These are phyloP conservation scores for Geopyxis carbonaria DNA, from an alignment of 495 filamentous ascomycete genomes.

Conservation along the genomic window DNA sequence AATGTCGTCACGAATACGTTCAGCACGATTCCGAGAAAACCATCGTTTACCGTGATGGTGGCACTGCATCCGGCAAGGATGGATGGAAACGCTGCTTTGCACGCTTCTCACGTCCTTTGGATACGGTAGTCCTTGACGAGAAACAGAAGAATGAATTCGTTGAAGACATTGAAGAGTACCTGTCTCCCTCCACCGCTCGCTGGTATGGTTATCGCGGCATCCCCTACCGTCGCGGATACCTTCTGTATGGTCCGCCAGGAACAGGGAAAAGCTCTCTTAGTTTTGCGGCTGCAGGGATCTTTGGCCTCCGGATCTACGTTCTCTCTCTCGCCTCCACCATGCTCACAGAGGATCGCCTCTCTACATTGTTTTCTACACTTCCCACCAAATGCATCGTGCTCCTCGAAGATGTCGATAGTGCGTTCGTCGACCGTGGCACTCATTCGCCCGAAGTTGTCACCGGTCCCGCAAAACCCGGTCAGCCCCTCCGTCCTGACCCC, in stretches of 20 bases:
- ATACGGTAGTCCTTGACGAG: conserved; percentile 67
- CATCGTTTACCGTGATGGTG: too few species aligned
- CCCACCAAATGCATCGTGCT: conserved; percentile 53
- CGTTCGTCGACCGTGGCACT: neutral
- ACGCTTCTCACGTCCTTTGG: conserved; percentile 57
- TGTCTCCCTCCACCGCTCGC: conserved; percentile 50
- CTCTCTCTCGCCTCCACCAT: conserved; percentile 44
- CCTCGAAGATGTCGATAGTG: conserved; percentile 50
- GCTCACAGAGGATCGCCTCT: conserved; percentile 55
- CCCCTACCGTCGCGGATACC: conserved; percentile 82
- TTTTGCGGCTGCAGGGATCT: conserved; percentile 52
- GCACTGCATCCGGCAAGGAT: too few species aligned
- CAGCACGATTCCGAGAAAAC: too few species aligned
- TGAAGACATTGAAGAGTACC: conserved; percentile 73
- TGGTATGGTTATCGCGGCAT: conserved; percentile 78
- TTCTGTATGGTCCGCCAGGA: conserved; percentile 50
- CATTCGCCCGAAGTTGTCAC: neutral
- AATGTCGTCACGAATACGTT: too few species aligned
- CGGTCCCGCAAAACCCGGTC: neutral
- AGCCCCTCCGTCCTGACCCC: neutral
- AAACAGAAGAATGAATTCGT: conserved; percentile 54
- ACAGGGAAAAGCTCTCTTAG: conserved; percentile 41
- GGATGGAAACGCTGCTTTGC: conserved; percentile 19
- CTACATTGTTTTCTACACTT: conserved; percentile 48
- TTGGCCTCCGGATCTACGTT: conserved; percentile 54